Percentiles rank a stretch among this genome's conserved stretches.
These are phyloP conservation scores for Scheffersomyces quercinus DNA, from an alignment of 1,139 yeast genomes.

Conservation along the genomic window DNA sequence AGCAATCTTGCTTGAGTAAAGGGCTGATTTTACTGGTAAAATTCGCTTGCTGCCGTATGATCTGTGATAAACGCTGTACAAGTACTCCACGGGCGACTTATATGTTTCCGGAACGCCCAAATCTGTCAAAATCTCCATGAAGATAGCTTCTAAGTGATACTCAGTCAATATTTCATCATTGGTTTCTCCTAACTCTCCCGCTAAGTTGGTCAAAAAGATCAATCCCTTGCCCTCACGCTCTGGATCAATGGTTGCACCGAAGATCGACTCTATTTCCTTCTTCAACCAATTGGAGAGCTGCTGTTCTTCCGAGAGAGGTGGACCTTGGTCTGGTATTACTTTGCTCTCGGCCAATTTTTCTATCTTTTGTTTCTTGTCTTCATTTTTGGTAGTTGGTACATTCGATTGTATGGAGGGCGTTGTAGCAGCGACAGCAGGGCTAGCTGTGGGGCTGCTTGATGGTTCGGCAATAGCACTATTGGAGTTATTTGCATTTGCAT, in stretches of 20 bases:
- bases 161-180: slow-evolving; percentile 22
- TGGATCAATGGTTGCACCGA: slow-evolving; percentile 36
- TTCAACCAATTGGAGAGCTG: slow-evolving; percentile 31
- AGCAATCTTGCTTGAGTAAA: slow-evolving; percentile 35
- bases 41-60: slow-evolving; percentile 40
- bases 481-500: slow-evolving; percentile 1
- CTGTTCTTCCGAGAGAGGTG: slow-evolving; percentile 12
- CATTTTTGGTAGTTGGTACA: too few relatives aligned
- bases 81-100: slow-evolving; percentile 45
- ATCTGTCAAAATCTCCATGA: slow-evolving; percentile 58
- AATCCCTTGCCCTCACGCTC: slow-evolving; percentile 11
- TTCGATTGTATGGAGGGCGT: too few relatives aligned
- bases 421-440: too few relatives aligned
- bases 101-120: slow-evolving; percentile 37
- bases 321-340: slow-evolving; percentile 1
- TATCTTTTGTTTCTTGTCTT: too few relatives aligned
- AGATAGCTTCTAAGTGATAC: slow-evolving; percentile 45
- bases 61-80: slow-evolving; percentile 44
- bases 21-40: slow-evolving; percentile 41
- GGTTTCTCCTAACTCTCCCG: slow-evolving; percentile 30
- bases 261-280: slow-evolving; percentile 34
- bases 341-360: too few relatives aligned
- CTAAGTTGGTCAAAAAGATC: slow-evolving; percentile 37
- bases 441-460: too few relatives aligned
- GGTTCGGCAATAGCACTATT: too few relatives aligned